Conservation (phyloP, 768 basidiomycete species). For the Leccinellum albellum region DNA sequence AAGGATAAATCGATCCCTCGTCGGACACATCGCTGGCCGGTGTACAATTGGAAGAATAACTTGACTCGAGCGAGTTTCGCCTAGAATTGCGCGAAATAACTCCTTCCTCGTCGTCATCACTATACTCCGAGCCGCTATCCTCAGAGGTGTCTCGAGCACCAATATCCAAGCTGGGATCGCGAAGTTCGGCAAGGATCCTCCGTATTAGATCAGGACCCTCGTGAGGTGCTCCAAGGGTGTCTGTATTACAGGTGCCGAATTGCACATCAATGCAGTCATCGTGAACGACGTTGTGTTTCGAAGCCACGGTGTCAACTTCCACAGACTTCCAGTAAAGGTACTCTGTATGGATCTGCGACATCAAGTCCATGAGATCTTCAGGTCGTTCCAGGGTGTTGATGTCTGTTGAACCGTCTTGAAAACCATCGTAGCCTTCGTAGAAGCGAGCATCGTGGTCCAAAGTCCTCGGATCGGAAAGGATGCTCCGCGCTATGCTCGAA, state of each 20-base stretch:
- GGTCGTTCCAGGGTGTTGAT: neutral
- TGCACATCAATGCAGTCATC: neutral
- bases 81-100: neutral
- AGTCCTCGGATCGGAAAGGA: neutral
- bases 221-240: neutral
- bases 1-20: slow-evolving; percentile 8
- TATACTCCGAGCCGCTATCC: slow-evolving; percentile 5
- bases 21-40: slow-evolving; percentile 4
- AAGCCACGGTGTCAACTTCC: no score
- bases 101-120: neutral
- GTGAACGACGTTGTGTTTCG: neutral
- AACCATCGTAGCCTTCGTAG: neutral
- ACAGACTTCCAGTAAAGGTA: no score
- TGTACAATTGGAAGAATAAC: neutral
- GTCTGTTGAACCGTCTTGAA: neutral
- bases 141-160: slow-evolving; percentile 3
- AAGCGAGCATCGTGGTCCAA: neutral
- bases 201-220: slow-evolving; percentile 10
- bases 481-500: neutral
- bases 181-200: slow-evolving; percentile 15
- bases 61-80: slow-evolving; percentile 1
- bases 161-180: slow-evolving; percentile 12
- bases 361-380: neutral
- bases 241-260: neutral
- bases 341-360: no score